A percentile compares a stretch with the other conserved stretches of the same genome.
These are phyloP conservation scores for Vitis cinerea DNA, from an alignment of 164 flowering plant species.

Conservation along the genomic window DNA sequence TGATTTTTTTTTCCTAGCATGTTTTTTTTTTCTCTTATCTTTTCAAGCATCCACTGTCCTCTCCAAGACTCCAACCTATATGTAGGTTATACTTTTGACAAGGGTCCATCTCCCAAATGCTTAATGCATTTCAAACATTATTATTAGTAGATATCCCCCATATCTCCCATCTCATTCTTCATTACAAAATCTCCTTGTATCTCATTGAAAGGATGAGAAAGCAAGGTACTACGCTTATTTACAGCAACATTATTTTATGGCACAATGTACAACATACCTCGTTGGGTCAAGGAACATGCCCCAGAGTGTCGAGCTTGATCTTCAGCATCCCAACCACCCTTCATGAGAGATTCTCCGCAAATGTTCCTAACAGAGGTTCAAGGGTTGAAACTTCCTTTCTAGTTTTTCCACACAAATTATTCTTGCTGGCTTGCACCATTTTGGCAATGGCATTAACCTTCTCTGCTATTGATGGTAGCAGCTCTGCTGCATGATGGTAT, in stretches of 20 bases:
- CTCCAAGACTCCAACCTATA: neutral
- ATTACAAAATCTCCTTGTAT: neutral
- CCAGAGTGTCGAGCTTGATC: slow-evolving; percentile 11
- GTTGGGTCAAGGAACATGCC: neutral
- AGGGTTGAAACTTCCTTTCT: slow-evolving; percentile 16
- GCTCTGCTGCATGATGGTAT: slow-evolving; percentile 29
- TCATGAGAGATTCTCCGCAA: slow-evolving; percentile 29
- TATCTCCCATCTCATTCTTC: neutral
- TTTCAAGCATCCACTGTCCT: no score
- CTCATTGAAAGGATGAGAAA: neutral
- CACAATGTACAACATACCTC: neutral
- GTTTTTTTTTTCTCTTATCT: no score
- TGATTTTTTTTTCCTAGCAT: no score
- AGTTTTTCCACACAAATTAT: slow-evolving; percentile 3
- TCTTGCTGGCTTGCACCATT: slow-evolving; percentile 18
- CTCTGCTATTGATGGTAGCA: slow-evolving; percentile 38
- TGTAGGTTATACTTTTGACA: neutral
- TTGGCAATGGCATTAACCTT: slow-evolving; percentile 40
- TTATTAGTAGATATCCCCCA: no score
- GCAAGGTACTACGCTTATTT: neutral
- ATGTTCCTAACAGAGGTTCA: slow-evolving; percentile 32
- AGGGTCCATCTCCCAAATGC: neutral
- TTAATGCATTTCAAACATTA: no score
- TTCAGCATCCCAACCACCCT: slow-evolving; percentile 29
- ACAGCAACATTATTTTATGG: neutral